Base-by-base conservation (phyloP, 441 rosid genomes). In the Populus tomentosa region DNA sequence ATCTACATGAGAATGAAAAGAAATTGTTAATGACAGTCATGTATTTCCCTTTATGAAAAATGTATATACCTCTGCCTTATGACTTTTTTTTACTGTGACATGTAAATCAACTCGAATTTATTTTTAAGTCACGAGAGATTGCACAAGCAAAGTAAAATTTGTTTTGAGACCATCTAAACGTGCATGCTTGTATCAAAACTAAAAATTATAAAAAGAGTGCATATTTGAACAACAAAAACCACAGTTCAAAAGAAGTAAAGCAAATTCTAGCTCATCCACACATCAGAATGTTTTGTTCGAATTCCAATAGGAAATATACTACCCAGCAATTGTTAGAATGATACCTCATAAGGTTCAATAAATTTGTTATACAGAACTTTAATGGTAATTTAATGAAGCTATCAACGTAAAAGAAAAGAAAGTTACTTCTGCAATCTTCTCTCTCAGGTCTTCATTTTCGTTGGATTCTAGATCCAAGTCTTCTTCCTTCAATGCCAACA, bases 401-500 rank as follows among this genome's bases (percentile, higher is more conserved):
- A 70, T 13, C 46, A 68, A 66, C 61, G 1, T 11, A 20, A 72
- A 69, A 35, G 68, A 78, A 77, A 50, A 72, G 61, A n/a, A 80
- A 24, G 71, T 78, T 87, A 94, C 98, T 80, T 95, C 95, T 5
- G 97, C 95, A 78, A 95, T 95, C 89, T 87, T 90, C 80, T 86
- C 88, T 86, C 88, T 92, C 74, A 94, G 84, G 80, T 88, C 93
- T 81, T 94, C 93, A 42, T 90, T 87, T 79, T 85, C 90, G 79
- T 76, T 79, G 78, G 82, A 84, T 42, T 82, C 94, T 76, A 85
- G 80, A 80, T 92, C 90, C 77, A 89, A 75, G 78, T 91, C 98
- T 84, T 95, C 99, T 84, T 92, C 98, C 81, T 90, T 89, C 85
- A 95, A 84, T 53, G 99, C 98, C 90, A 95, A 82, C 82, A 84